Evolutionary conservation across 306 rosid species (phyloP).

Genomic region (Ormosia emarginata): DNA sequence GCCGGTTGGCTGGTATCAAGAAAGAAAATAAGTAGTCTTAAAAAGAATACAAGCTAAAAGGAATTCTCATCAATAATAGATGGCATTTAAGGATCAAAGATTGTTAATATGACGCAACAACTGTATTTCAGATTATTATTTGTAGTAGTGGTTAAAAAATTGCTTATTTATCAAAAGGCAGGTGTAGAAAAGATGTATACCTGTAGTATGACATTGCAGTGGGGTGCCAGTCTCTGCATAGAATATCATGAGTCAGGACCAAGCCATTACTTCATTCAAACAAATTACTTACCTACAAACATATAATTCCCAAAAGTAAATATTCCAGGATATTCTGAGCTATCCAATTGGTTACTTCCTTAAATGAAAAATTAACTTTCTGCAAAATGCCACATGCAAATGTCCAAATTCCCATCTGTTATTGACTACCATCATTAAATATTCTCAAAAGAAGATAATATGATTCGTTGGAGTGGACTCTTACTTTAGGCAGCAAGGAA

Average conservation of each 20-base stretch:
- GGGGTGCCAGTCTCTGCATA: conserved; percentile 49
- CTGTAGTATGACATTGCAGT: conserved; percentile 51
- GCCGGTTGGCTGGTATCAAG: background rate
- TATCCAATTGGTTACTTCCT: background rate
- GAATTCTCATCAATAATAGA: background rate
- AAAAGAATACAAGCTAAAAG: background rate
- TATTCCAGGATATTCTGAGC: background rate
- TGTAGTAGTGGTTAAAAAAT: background rate
- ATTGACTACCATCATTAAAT: background rate
- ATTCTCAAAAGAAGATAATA: background rate
- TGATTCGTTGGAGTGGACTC: conserved; percentile 10
- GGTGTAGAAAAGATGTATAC: conserved; percentile 34
- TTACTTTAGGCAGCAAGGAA: conserved; percentile 76
- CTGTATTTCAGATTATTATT: background rate
- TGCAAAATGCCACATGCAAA: background rate
- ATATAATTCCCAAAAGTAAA: background rate
- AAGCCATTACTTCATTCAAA: conserved; percentile 22
- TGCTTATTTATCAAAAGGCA: background rate
- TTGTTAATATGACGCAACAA: background rate
- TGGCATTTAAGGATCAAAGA: background rate
- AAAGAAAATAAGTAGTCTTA: background rate
- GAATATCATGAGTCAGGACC: background rate
- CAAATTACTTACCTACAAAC: background rate
- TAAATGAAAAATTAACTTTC: background rate
- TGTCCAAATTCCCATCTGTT: background rate